Conservation (phyloP, 306 rosid species). For the Rosa multiflora region DNA sequence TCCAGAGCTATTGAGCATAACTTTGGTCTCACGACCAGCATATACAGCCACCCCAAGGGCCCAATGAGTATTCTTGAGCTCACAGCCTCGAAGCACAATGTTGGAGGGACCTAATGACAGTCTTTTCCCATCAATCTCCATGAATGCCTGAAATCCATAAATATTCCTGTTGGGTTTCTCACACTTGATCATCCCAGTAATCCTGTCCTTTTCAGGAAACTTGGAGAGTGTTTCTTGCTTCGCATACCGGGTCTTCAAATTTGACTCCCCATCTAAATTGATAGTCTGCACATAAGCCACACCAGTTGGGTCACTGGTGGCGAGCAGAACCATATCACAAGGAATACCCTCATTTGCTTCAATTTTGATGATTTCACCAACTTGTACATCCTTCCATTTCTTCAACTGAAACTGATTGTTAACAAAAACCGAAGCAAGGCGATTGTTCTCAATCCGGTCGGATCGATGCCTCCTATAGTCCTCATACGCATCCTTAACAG, state of each 20-base stretch:
- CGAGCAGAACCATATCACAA: slow-evolving; percentile 88
- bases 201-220: slow-evolving; percentile 55
- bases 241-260: slow-evolving; percentile 90
- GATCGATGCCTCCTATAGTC: slow-evolving; percentile 86
- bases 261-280: slow-evolving; percentile 93
- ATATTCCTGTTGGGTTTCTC: slow-evolving; percentile 96
- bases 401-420: slow-evolving; percentile 47
- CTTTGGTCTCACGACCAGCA: slow-evolving; percentile 91
- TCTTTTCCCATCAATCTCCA: slow-evolving; percentile 76
- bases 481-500: slow-evolving; percentile 88
- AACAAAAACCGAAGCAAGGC: slow-evolving; percentile 69
- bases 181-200: slow-evolving; percentile 68
- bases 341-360: slow-evolving; percentile 68
- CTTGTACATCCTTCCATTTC: slow-evolving; percentile 73
- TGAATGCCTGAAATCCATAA: slow-evolving; percentile 78
- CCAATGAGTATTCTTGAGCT: slow-evolving; percentile 83
- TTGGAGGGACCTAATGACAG: slow-evolving; percentile 92
- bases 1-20: slow-evolving; percentile 88
- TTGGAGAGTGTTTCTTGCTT: slow-evolving; percentile 85
- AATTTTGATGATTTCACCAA: slow-evolving; percentile 77
- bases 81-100: slow-evolving; percentile 86
- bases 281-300: slow-evolving; percentile 92
- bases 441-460: slow-evolving; percentile 78
- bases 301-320: slow-evolving; percentile 92
- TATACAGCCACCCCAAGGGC: slow-evolving; percentile 85